phyloP scores from a whole-genome alignment of 1,139 yeast species.

The Debaryomyces subglobosus region DNA sequence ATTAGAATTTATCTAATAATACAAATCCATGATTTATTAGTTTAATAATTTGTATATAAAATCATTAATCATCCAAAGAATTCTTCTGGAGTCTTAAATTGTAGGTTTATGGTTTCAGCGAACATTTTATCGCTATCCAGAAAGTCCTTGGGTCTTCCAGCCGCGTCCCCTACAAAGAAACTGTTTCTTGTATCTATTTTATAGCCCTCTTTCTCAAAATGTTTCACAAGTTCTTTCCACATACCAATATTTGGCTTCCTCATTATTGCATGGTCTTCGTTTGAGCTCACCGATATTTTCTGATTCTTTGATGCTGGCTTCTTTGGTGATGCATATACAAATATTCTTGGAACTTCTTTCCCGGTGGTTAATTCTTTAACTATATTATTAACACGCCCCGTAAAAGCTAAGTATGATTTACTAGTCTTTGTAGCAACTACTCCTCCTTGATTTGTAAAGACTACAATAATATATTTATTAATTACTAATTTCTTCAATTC shows the following conservation, averaged over 20 bases:
- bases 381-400: slow-evolving; percentile 46
- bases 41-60: not conserved
- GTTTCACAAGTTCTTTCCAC: slow-evolving; percentile 56
- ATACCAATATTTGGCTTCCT: slow-evolving; percentile 81
- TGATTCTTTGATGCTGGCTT: slow-evolving; percentile 37
- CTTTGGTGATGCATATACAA: slow-evolving; percentile 69
- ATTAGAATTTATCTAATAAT: slow-evolving; percentile 24
- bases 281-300: slow-evolving; percentile 26
- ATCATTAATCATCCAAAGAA: slow-evolving; percentile 24
- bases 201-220: slow-evolving; percentile 27
- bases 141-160: slow-evolving; percentile 76
- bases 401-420: slow-evolving; percentile 56
- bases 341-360: slow-evolving; percentile 29
- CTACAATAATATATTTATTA: slow-evolving; percentile 50
- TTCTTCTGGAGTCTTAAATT: slow-evolving; percentile 73
- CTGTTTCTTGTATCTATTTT: slow-evolving; percentile 46
- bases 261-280: slow-evolving; percentile 41
- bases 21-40: not conserved
- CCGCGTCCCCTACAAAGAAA: slow-evolving; percentile 94
- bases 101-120: slow-evolving; percentile 58
- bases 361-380: slow-evolving; percentile 20
- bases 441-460: slow-evolving; percentile 89
- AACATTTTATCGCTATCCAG: slow-evolving; percentile 76
- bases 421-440: slow-evolving; percentile 44
- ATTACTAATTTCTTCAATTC: slow-evolving; percentile 29